These are phyloP conservation scores for Thyridium curvatum DNA, from an alignment of 2,329 filamentous ascomycete species.

Conservation along the genomic window DNA sequence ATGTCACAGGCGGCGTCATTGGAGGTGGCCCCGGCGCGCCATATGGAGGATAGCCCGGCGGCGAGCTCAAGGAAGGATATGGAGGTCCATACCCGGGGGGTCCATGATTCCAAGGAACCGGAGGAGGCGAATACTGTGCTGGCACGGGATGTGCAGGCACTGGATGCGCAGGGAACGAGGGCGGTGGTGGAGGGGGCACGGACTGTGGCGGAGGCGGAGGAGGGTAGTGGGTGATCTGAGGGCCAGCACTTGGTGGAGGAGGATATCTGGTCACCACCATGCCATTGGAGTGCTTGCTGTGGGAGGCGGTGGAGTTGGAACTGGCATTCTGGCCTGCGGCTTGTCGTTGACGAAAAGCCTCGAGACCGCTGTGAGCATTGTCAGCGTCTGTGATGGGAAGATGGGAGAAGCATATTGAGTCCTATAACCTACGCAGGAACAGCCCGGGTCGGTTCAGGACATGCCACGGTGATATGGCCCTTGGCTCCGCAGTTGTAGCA, in stretches of 20 bases:
- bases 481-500: constrained; percentile 49
- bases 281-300: constrained; percentile 28
- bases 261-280: constrained; percentile 30
- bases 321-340: constrained; percentile 7
- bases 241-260: constrained; percentile 25
- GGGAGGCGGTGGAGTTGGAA: constrained; percentile 15
- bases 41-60: constrained; percentile 1
- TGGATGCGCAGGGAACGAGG: constrained; percentile 1
- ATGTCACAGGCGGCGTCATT: neutral
- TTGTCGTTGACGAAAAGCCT: constrained; percentile 14
- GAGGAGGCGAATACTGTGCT: constrained; percentile 4
- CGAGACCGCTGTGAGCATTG: constrained; percentile 13
- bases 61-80: neutral
- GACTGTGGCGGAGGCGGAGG: constrained; percentile 2
- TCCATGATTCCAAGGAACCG: constrained; percentile 1
- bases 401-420: constrained; percentile 3
- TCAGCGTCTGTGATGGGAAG: constrained; percentile 6
- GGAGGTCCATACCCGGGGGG: constrained; percentile 1
- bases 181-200: constrained; percentile 4
- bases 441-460: constrained; percentile 41
- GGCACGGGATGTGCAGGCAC: neutral
- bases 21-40: neutral
- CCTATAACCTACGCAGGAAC: constrained; percentile 41
- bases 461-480: constrained; percentile 47
- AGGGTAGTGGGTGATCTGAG: constrained; percentile 19